A percentile compares a stretch with the other conserved stretches of the same genome.
Conservation (phyloP, 2,329 filamentous ascomycete genomes). For the Paraphoma sp. region DNA sequence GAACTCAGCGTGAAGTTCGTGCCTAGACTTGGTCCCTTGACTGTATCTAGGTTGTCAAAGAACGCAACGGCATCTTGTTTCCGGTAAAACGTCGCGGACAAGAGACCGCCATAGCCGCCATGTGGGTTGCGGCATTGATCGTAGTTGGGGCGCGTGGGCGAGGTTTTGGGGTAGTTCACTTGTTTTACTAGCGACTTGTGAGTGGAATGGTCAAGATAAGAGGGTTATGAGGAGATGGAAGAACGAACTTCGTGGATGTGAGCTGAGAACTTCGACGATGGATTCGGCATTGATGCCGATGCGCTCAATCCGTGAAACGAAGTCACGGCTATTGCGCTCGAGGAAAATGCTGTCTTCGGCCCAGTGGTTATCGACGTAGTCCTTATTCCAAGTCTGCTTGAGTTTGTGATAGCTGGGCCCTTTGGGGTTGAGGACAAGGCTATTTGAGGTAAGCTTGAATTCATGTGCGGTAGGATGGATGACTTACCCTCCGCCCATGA, state of each 20-base stretch:
- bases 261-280: slow-evolving; percentile 74
- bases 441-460: slow-evolving; percentile 25
- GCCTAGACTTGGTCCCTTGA: slow-evolving; percentile 92
- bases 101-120: slow-evolving; percentile 87
- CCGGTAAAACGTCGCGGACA: slow-evolving; percentile 81
- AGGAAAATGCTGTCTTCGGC: slow-evolving; percentile 92
- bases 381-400: slow-evolving; percentile 67
- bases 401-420: slow-evolving; percentile 73
- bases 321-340: slow-evolving; percentile 95
- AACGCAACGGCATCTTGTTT: slow-evolving; percentile 77
- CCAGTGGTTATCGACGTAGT: slow-evolving; percentile 93
- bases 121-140: slow-evolving; percentile 75
- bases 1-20: slow-evolving; percentile 96
- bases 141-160: slow-evolving; percentile 73
- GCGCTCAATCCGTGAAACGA: slow-evolving; percentile 78
- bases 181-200: slow-evolving; percentile 65
- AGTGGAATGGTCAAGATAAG: neutral
- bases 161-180: slow-evolving; percentile 87
- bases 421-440: slow-evolving; percentile 68
- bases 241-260: slow-evolving; percentile 58
- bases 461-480: neutral
- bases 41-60: slow-evolving; percentile 83
- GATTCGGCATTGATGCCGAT: slow-evolving; percentile 87
- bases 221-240: neutral
- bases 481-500: slow-evolving; percentile 83